Conservation (phyloP, 1,284 basidiomycete genomes). For the Golubevia sp. region DNA sequence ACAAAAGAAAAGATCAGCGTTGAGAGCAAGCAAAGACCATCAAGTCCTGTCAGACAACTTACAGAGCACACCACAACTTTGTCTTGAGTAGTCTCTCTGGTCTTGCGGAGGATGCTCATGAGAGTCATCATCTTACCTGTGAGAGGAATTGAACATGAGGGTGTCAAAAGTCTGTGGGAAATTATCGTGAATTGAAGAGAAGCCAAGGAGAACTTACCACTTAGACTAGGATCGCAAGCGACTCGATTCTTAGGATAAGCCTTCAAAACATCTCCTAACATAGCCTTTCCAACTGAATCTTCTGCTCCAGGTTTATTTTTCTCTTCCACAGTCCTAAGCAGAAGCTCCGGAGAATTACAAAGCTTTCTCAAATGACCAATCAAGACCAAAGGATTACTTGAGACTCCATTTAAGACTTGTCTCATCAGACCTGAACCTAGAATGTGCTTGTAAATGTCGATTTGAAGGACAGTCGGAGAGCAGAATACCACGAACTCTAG, state of each 20-base stretch:
- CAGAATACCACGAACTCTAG: conserved; percentile 74
- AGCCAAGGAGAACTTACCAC: conserved; percentile 65
- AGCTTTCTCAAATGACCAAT: conserved; percentile 72
- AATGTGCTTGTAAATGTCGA: conserved; percentile 78
- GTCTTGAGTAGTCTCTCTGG: conserved; percentile 77
- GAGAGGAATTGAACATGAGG: not conserved
- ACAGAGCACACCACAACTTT: conserved; percentile 72
- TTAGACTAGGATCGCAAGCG: too few species aligned
- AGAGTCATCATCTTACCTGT: conserved; percentile 72
- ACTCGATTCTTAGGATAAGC: conserved; percentile 25
- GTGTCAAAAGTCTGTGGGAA: too few species aligned
- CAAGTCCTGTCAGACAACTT: conserved; percentile 79
- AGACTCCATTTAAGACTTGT: conserved; percentile 18
- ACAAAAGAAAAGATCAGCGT: not conserved
- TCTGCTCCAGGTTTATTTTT: not conserved
- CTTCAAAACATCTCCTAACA: conserved; percentile 23
- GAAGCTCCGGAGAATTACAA: conserved; percentile 86
- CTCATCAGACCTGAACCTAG: conserved; percentile 34
- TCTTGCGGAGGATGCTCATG: conserved; percentile 71
- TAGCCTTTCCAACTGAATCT: conserved; percentile 8
- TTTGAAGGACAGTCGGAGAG: conserved; percentile 78
- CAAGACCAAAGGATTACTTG: conserved; percentile 39
- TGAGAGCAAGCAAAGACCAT: not conserved
- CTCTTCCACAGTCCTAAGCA: conserved; percentile 55
- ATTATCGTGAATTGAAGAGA: not conserved